phyloP scores from a whole-genome alignment of 2,329 filamentous ascomycete genomes.

The Zelopaecilomyces penicillatus region DNA sequence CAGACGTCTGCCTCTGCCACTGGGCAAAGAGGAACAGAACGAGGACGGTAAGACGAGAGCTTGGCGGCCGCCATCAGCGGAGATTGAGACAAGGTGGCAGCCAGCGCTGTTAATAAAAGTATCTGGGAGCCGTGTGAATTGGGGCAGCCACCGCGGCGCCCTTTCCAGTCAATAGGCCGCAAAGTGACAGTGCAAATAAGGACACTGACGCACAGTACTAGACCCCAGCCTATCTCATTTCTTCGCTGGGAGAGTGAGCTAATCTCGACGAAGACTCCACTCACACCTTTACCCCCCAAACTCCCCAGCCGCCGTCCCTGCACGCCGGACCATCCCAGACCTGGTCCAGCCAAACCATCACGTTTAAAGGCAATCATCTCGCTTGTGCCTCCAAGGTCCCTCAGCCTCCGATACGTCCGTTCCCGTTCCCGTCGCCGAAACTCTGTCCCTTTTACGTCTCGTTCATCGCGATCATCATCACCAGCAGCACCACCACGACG shows the following conservation, averaged over 20 bases:
- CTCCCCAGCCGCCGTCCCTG: constrained; percentile 17
- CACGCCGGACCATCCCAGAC: constrained; percentile 21
- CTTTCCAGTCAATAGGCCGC: neutral
- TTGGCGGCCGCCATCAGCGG: constrained; percentile 11
- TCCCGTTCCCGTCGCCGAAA: constrained; percentile 10
- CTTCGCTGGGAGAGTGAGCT: constrained; percentile 24
- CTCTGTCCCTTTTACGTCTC: constrained; percentile 10
- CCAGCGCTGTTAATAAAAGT: constrained; percentile 3
- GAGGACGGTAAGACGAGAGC: constrained; percentile 9
- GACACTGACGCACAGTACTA: neutral
- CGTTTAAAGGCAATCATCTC: constrained; percentile 42
- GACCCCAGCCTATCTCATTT: constrained; percentile 20
- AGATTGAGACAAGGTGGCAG: constrained; percentile 10
- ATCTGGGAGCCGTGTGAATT: constrained; percentile 2
- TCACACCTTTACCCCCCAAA: constrained; percentile 27
- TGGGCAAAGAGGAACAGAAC: constrained; percentile 8
- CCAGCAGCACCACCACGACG: constrained; percentile 1
- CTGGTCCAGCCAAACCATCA: constrained; percentile 29
- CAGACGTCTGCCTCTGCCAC: constrained; percentile 5
- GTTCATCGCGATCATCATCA: neutral
- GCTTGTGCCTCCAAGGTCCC: constrained; percentile 39
- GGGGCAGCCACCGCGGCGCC: neutral
- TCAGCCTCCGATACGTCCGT: constrained; percentile 37
- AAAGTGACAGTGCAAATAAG: constrained; percentile 4
- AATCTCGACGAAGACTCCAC: constrained; percentile 35